These are phyloP conservation scores for Corrigiola litoralis DNA, from an alignment of 179 eudicot species.

Conservation along the genomic window DNA sequence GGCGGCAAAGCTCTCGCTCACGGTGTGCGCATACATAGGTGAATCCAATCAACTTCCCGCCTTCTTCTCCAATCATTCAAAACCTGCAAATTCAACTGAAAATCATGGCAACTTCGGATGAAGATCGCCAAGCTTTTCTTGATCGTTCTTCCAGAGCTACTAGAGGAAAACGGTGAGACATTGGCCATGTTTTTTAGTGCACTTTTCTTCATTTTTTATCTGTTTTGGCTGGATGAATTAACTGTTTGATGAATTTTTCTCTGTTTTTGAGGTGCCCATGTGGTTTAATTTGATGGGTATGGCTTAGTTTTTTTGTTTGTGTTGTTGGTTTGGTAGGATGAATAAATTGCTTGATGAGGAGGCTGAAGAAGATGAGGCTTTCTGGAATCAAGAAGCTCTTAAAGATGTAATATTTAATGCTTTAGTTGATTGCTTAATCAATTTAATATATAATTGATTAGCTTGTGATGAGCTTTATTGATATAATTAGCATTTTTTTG, in stretches of 20 bases:
- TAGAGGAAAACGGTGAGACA: conserved; percentile 76
- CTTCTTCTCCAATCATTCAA: no score
- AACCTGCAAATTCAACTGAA: background rate
- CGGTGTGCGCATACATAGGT: no score
- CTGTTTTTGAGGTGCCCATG: background rate
- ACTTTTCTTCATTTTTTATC: background rate
- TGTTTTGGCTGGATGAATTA: background rate
- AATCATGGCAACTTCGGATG: conserved; percentile 45
- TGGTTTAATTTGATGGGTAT: conserved; percentile 15
- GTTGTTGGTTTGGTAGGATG: conserved; percentile 47
- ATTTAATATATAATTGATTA: background rate
- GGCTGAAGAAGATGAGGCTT: conserved; percentile 83
- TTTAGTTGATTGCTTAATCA: background rate
- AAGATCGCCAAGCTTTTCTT: conserved; percentile 46
- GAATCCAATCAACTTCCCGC: no score
- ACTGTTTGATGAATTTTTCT: background rate
- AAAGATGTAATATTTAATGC: conserved; percentile 47
- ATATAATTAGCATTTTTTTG: background rate
- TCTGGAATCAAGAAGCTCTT: conserved; percentile 98
- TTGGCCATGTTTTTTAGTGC: background rate
- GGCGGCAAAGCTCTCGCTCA: no score
- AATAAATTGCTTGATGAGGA: conserved; percentile 89
- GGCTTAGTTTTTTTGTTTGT: background rate
- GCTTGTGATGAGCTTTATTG: background rate
- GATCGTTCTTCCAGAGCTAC: conserved; percentile 77